These are phyloP conservation scores for Vitis hybrid DNA, from an alignment of 177 flowering plant species.

Conservation along the genomic window DNA sequence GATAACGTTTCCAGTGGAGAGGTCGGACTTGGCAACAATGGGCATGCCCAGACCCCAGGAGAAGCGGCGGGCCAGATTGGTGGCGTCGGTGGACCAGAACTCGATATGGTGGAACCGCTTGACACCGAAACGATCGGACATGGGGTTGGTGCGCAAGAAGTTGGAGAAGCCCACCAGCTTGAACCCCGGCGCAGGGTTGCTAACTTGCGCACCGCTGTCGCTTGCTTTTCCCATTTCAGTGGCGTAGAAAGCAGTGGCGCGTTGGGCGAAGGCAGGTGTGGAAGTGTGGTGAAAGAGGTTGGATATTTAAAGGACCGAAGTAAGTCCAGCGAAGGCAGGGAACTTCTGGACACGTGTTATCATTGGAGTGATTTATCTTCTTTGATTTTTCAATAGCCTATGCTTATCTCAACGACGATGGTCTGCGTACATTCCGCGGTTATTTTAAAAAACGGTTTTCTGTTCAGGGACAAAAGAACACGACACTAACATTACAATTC, in stretches of 20 bases:
- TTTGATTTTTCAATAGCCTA: too few species aligned
- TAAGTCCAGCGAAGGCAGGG: too few species aligned
- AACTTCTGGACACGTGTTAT: too few species aligned
- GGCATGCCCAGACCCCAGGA: conserved; percentile 86
- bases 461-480: too few species aligned
- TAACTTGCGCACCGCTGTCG: background rate
- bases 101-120: conserved; percentile 81
- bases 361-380: too few species aligned
- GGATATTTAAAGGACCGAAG: too few species aligned
- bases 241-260: conserved; percentile 1
- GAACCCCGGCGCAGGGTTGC: conserved; percentile 19
- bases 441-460: too few species aligned
- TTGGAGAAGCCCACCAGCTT: conserved; percentile 62
- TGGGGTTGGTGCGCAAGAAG: conserved; percentile 68
- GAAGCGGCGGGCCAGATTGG: conserved; percentile 72
- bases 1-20: conserved; percentile 76
- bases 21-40: conserved; percentile 68
- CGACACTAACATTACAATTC: too few species aligned
- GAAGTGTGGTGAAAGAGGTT: background rate
- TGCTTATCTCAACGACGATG: too few species aligned
- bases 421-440: too few species aligned
- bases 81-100: conserved; percentile 83
- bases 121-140: conserved; percentile 65
- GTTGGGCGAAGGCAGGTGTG: background rate
- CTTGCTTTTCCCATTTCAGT: conserved; percentile 1